Conservation (phyloP, 257 asterid genomes). For the Capsicum pubescens region DNA sequence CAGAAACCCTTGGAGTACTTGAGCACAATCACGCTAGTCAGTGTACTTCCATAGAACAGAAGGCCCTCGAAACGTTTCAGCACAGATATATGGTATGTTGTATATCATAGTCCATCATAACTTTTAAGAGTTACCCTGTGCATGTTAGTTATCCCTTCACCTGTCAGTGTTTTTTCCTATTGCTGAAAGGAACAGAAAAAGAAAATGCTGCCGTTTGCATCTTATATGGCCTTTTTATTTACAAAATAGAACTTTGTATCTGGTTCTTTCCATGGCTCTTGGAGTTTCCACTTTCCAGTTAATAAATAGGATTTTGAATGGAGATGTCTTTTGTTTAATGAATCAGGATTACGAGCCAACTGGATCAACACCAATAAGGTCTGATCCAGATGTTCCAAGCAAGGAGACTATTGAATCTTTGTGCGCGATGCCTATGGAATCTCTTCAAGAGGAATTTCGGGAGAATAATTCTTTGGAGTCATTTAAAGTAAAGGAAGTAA, state of each 20-base stretch:
- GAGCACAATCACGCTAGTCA: constrained; percentile 57
- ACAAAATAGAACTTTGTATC: background rate
- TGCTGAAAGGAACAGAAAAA: constrained; percentile 1
- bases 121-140: background rate
- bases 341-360: constrained; percentile 80
- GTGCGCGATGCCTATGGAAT: constrained; percentile 73
- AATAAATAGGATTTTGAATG: background rate
- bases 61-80: constrained; percentile 59
- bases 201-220: constrained; percentile 9
- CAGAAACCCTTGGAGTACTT: constrained; percentile 58
- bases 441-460: constrained; percentile 69
- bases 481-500: constrained; percentile 52
- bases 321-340: constrained; percentile 16
- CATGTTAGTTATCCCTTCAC: background rate
- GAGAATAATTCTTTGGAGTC: constrained; percentile 61
- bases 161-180: background rate
- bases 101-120: background rate
- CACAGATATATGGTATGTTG: constrained; percentile 65
- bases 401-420: constrained; percentile 74
- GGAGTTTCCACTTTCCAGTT: constrained; percentile 6
- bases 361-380: constrained; percentile 67
- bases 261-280: background rate
- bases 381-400: constrained; percentile 70
- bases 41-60: constrained; percentile 57
- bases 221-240: background rate